phyloP scores from a whole-genome alignment of 495 filamentous ascomycete species.

The Hapsidospora chrysogenum region DNA sequence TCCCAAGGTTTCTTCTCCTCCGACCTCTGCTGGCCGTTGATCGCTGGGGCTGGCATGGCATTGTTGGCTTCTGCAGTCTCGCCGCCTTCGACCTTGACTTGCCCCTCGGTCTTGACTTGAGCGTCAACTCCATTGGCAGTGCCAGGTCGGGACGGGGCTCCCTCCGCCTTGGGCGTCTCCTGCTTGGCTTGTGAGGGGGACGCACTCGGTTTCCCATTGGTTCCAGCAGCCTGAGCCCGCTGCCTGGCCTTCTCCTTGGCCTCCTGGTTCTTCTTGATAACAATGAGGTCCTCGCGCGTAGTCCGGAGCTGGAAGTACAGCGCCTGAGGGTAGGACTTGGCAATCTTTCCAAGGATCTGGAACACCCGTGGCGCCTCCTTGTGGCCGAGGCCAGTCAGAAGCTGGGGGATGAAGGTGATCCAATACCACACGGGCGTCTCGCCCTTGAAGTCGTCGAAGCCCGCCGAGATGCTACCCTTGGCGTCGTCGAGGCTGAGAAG shows the following conservation, averaged over 20 bases:
- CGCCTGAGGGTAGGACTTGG: constrained; percentile 85
- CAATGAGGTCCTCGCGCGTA: constrained; percentile 82
- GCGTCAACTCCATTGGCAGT: constrained; percentile 24
- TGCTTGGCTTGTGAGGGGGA: constrained; percentile 30
- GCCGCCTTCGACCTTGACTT: neutral
- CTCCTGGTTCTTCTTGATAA: constrained; percentile 79
- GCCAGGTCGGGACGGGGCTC: constrained; percentile 22
- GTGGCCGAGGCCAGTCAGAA: constrained; percentile 74
- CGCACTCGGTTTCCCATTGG: constrained; percentile 16
- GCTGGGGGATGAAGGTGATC: constrained; percentile 97
- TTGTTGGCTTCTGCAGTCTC: constrained; percentile 15
- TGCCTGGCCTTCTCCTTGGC: constrained; percentile 51
- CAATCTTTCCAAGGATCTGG: constrained; percentile 74
- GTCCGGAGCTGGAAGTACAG: constrained; percentile 90
- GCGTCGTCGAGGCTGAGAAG: constrained; percentile 85
- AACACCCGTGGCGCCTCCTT: constrained; percentile 80
- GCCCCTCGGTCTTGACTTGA: neutral
- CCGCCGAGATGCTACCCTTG: constrained; percentile 57
- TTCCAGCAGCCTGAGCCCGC: constrained; percentile 15
- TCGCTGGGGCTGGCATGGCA: constrained; percentile 5
- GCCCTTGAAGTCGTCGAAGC: constrained; percentile 88
- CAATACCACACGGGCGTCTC: constrained; percentile 97
- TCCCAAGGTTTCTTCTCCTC: constrained; percentile 82
- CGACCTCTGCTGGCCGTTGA: constrained; percentile 3
- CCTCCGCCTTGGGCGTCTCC: constrained; percentile 15